Evolutionary conservation across 495 filamentous ascomycete species (phyloP).

Genomic region (Aspergillus incahuasiensis): DNA sequence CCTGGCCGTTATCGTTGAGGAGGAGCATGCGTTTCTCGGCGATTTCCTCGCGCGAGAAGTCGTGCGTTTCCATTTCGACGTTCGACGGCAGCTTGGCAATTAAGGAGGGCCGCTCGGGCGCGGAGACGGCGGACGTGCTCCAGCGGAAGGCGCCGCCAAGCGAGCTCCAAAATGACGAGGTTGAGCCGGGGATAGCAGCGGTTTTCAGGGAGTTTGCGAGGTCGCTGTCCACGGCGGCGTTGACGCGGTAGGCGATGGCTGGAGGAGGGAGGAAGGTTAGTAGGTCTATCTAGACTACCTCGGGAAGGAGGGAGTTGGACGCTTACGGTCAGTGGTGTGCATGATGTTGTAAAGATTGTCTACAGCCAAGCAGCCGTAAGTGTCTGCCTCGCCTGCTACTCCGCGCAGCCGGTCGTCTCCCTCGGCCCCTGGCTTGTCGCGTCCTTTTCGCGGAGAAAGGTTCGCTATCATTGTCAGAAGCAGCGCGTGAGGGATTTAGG

Average conservation of each 20-base stretch:
- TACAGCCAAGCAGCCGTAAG: conserved; percentile 85
- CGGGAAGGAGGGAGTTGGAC: too few relatives aligned
- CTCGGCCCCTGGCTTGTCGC: conserved; percentile 69
- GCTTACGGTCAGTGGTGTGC: conserved; percentile 53
- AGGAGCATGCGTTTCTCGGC: conserved; percentile 84
- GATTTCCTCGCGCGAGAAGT: conserved; percentile 88
- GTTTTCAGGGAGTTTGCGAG: conserved; percentile 73
- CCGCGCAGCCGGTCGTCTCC: conserved; percentile 57
- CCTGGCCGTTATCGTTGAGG: conserved; percentile 92
- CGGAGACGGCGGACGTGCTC: conserved; percentile 17
- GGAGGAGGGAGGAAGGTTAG: conserved; percentile 30
- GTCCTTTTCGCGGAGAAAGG: conserved; percentile 72
- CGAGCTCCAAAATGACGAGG: conserved; percentile 60
- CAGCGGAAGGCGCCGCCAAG: conserved; percentile 61
- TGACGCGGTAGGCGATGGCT: conserved; percentile 85
- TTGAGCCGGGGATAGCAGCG: conserved; percentile 71
- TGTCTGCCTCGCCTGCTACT: conserved; percentile 69
- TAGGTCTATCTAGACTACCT: too few relatives aligned
- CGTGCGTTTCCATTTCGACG: conserved; percentile 90
- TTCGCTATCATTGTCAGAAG: conserved; percentile 41
- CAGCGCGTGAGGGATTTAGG: not conserved
- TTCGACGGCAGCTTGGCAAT: conserved; percentile 73
- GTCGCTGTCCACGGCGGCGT: conserved; percentile 77
- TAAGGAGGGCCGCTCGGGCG: conserved; percentile 35
- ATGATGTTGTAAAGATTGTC: conserved; percentile 97